These are phyloP conservation scores for Senecio squalidus DNA, from an alignment of 140 eudicot genomes.

Conservation along the genomic window DNA sequence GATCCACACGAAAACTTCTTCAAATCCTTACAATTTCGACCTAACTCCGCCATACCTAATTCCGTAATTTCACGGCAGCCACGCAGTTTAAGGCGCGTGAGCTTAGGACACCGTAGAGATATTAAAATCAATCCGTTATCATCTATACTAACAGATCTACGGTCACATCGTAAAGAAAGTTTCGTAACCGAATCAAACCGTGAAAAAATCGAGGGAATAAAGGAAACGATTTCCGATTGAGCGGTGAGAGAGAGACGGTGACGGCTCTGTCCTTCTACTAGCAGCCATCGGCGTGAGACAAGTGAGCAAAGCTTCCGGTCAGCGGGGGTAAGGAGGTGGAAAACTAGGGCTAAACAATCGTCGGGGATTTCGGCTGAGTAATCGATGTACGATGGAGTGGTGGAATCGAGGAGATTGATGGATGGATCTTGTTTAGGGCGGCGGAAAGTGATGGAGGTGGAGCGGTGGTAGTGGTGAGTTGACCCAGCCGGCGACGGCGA, in stretches of 20 bases:
- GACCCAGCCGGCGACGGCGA: slow-evolving; percentile 26
- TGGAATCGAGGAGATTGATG: not conserved
- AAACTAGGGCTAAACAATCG: slow-evolving; percentile 66
- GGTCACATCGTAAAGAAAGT: slow-evolving; percentile 73
- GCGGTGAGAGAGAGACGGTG: slow-evolving; percentile 68
- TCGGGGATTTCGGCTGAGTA: slow-evolving; percentile 56
- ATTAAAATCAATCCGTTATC: slow-evolving; percentile 48
- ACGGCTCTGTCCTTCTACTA: slow-evolving; percentile 70
- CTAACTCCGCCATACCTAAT: too few relatives aligned
- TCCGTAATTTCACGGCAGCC: slow-evolving; percentile 70
- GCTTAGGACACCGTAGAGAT: slow-evolving; percentile 50
- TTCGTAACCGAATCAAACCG: slow-evolving; percentile 68
- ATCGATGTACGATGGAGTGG: slow-evolving; percentile 16
- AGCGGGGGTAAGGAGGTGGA: slow-evolving; percentile 46
- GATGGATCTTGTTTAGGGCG: too few relatives aligned
- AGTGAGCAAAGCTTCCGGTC: slow-evolving; percentile 65
- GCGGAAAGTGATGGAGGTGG: not conserved
- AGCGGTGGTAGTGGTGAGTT: slow-evolving; percentile 14
- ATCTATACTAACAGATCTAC: slow-evolving; percentile 48
- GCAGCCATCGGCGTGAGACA: slow-evolving; percentile 57
- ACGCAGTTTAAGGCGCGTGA: slow-evolving; percentile 67
- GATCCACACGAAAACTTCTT: too few relatives aligned
- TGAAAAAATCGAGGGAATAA: slow-evolving; percentile 40
- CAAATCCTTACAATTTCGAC: too few relatives aligned
- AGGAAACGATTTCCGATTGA: slow-evolving; percentile 26